Evolutionary conservation across 129 eudicot species (phyloP), one percentile per base, ranked within the genome.

Genomic region (Tanacetum coccineum): DNA sequence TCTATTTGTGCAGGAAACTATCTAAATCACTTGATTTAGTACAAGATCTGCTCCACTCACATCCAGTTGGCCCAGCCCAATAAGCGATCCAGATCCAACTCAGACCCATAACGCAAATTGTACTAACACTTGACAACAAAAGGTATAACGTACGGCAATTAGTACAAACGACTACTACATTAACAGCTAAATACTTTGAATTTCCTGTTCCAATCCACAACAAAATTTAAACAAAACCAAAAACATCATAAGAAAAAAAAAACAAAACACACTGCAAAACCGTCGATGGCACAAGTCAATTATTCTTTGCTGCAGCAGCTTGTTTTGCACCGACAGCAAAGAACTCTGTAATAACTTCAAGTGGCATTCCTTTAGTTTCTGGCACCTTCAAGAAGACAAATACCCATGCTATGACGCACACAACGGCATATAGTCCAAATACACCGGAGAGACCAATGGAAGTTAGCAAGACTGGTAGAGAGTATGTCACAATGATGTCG

Each of bases 341-440:
- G 87, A 92, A 85, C 82, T 92, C 98, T 0, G 85, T 82, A 13
- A 92, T 92, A 50, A 92, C 96, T 79, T 92, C 98, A n/a, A 92
- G 91, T 3, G 98, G 98, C 98, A 92, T 92, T 63, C 95, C 98
- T 72, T 88, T 92, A 6, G 98, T 92, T 80, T 92, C 98, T 10
- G 98, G 98, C 52, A 92, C 98, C 78, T 86, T 92, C 79, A 88
- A 67, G 87, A 83, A 86, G 12, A 88, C 94, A 58, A 92, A 92
- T 20, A 88, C 59, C 96, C 95, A 92, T 8, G 96, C 72, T 4
- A 92, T 80, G 65, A 71, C 25, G 58, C 95, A 81, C 25, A 92
- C 85, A 1, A 86, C 71, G 0, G 96, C 95, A 62, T 88, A 92
- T 68, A 92, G 17, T 36, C 96, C 90, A 71, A 92, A 92, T 61